Conservation (phyloP, 116 monocot species). For the Posidonia oceanica region DNA sequence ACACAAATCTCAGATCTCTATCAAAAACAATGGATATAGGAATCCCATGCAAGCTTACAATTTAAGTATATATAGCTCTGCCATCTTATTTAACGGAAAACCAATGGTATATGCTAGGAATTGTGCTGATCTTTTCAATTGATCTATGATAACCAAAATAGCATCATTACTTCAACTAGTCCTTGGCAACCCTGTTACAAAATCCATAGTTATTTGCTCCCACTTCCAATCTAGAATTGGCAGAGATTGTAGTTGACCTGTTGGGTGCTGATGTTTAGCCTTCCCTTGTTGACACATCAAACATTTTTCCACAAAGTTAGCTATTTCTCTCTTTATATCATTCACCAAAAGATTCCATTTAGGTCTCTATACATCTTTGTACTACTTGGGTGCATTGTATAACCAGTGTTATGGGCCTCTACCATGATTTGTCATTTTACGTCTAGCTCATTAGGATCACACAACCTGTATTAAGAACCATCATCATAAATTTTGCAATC, state of each 20-base stretch:
- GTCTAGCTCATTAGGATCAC: neutral
- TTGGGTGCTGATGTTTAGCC: neutral
- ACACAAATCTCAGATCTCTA: no score
- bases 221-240: neutral
- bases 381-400: neutral
- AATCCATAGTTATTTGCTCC: neutral
- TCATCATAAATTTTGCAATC: neutral
- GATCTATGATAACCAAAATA: neutral
- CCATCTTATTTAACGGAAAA: neutral
- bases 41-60: no score
- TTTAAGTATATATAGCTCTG: neutral
- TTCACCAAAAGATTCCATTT: neutral
- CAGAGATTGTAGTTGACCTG: neutral
- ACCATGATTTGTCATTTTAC: neutral
- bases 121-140: neutral
- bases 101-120: no score
- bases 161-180: neutral
- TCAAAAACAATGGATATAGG: no score
- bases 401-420: neutral
- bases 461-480: neutral
- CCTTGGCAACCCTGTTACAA: neutral
- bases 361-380: neutral
- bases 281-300: neutral
- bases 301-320: neutral
- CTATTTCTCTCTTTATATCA: neutral